A percentile compares a stretch with the other conserved stretches of the same genome.
Conservation (phyloP, 2,329 filamentous ascomycete genomes). For the Metarhizium anisopliae region DNA sequence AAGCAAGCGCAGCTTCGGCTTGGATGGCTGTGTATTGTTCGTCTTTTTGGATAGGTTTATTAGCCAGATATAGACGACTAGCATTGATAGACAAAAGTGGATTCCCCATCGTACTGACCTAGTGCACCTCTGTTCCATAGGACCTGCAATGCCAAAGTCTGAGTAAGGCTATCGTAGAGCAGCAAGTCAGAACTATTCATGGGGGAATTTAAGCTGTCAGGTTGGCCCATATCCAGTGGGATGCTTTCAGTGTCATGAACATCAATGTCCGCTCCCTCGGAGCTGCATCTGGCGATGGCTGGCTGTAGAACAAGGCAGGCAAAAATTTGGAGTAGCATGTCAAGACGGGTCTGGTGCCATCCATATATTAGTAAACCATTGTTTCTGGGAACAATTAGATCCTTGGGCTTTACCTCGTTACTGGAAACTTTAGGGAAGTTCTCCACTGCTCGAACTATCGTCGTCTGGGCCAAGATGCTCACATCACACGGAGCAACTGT, state of each 20-base stretch:
- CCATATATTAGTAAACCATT: background rate
- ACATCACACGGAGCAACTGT: background rate
- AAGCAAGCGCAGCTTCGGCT: constrained; percentile 18
- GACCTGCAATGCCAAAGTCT: background rate
- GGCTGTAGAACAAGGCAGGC: background rate
- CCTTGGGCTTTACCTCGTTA: background rate
- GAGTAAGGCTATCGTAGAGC: background rate
- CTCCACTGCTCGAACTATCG: background rate
- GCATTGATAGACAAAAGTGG: background rate
- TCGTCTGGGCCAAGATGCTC: background rate
- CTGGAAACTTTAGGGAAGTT: background rate
- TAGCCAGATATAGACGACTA: background rate
- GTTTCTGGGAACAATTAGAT: background rate
- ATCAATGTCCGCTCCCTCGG: background rate
- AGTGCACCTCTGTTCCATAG: background rate
- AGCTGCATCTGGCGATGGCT: background rate
- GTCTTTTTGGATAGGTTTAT: background rate
- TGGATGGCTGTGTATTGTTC: constrained; percentile 4
- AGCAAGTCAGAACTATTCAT: background rate
- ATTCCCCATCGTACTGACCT: background rate
- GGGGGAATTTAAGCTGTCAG: background rate
- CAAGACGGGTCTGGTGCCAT: background rate
- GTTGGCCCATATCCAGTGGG: background rate
- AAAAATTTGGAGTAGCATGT: background rate
- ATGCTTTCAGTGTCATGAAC: background rate